phyloP scores from a whole-genome alignment of 2,329 filamentous ascomycete species.

The Lasiodiplodia hormozganensis region DNA sequence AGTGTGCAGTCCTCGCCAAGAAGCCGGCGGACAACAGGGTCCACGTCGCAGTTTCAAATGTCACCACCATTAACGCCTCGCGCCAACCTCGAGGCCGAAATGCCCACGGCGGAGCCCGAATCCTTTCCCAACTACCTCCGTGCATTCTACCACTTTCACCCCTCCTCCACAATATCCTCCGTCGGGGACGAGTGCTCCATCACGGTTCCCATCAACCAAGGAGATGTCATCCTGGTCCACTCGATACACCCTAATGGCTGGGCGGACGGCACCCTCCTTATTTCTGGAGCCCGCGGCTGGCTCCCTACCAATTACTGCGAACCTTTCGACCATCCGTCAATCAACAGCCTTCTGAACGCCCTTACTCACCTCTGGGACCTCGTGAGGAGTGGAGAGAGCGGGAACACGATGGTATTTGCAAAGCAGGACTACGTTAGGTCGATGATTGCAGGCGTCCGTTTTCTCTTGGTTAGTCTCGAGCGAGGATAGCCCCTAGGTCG shows the following conservation, averaged over 20 bases:
- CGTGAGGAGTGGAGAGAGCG: slow-evolving; percentile 76
- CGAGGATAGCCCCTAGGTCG: not conserved
- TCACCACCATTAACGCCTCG: slow-evolving; percentile 80
- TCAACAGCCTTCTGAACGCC: slow-evolving; percentile 83
- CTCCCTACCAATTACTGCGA: slow-evolving; percentile 98
- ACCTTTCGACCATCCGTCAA: slow-evolving; percentile 86
- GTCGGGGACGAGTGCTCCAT: slow-evolving; percentile 71
- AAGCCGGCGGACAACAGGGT: slow-evolving; percentile 13
- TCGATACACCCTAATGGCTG: slow-evolving; percentile 98
- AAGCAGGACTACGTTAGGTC: slow-evolving; percentile 95
- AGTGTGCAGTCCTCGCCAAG: slow-evolving; percentile 23
- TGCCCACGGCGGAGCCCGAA: slow-evolving; percentile 50
- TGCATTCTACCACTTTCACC: slow-evolving; percentile 91
- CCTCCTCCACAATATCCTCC: slow-evolving; percentile 76
- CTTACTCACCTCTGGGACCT: slow-evolving; percentile 93
- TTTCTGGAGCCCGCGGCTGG: slow-evolving; percentile 89
- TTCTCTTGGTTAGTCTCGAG: slow-evolving; percentile 75
- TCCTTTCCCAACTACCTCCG: slow-evolving; percentile 94
- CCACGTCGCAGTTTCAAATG: slow-evolving; percentile 60
- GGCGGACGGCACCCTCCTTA: slow-evolving; percentile 92
- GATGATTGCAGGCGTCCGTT: slow-evolving; percentile 90
- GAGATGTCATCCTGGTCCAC: slow-evolving; percentile 92
- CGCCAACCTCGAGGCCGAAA: slow-evolving; percentile 62
- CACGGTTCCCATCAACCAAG: slow-evolving; percentile 85
- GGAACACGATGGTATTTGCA: slow-evolving; percentile 78